phyloP scores from a whole-genome alignment of 257 asterid genomes.

The Forsythia suspensa region DNA sequence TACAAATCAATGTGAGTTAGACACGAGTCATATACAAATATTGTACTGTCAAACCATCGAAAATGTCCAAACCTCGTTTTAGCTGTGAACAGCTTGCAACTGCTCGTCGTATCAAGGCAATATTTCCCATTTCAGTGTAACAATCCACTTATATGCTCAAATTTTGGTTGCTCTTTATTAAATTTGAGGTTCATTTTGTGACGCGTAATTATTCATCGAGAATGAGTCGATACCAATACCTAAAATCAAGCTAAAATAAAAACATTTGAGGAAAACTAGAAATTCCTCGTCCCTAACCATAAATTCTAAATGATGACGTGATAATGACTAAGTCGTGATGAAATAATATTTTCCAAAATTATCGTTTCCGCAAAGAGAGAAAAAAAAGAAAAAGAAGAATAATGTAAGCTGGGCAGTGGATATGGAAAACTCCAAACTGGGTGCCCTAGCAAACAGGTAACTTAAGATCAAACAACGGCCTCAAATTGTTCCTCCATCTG shows the following conservation, averaged over 20 bases:
- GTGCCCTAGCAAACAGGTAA: slow-evolving; percentile 57
- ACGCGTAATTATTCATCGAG: no score
- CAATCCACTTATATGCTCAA: no score
- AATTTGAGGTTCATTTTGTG: no score
- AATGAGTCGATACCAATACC: no score
- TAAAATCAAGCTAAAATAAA: not conserved
- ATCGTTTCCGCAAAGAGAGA: not conserved
- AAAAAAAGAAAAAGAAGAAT: not conserved
- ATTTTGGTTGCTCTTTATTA: no score
- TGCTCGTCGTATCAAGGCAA: no score
- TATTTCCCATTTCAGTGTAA: no score
- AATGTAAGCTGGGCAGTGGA: not conserved
- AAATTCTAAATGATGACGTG: not conserved
- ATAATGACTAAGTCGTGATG: slow-evolving; percentile 33
- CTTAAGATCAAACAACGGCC: slow-evolving; percentile 35
- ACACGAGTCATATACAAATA: no score
- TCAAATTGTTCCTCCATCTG: slow-evolving; percentile 24
- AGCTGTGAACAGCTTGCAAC: no score
- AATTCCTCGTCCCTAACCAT: not conserved
- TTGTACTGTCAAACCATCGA: no score
- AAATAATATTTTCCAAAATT: not conserved
- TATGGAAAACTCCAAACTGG: slow-evolving; percentile 29
- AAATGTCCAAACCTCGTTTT: no score
- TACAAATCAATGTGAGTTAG: no score
- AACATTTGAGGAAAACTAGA: not conserved